These are phyloP conservation scores for Cryomyces antarcticus DNA, from an alignment of 495 filamentous ascomycete genomes.

Conservation along the genomic window DNA sequence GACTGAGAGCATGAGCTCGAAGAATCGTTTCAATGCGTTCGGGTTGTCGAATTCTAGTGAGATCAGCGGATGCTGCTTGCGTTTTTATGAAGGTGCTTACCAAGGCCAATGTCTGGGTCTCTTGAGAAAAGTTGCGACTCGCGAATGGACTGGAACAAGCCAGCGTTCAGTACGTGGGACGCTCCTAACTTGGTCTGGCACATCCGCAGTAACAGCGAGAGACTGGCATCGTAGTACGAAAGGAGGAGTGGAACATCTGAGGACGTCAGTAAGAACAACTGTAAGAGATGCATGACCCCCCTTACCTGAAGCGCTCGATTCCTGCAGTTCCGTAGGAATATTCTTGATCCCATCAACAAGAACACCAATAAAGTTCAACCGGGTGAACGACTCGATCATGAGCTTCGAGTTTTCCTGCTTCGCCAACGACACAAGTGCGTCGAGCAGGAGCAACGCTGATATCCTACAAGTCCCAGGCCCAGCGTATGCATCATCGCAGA, in stretches of 20 bases:
- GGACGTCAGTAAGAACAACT: background rate
- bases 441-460: slow-evolving; percentile 58
- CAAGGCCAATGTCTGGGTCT: slow-evolving; percentile 80
- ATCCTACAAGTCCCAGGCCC: slow-evolving; percentile 64
- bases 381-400: slow-evolving; percentile 57
- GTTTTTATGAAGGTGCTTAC: slow-evolving; percentile 24
- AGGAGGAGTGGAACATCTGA: slow-evolving; percentile 14
- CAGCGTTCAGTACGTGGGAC: slow-evolving; percentile 60
- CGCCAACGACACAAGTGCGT: slow-evolving; percentile 46
- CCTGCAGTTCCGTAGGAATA: slow-evolving; percentile 42
- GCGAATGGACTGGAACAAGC: slow-evolving; percentile 67
- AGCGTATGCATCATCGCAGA: slow-evolving; percentile 85
- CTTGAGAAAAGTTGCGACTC: slow-evolving; percentile 66
- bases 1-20: slow-evolving; percentile 59
- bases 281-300: background rate
- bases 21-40: slow-evolving; percentile 57
- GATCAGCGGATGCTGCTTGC: background rate
- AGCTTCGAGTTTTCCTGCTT: slow-evolving; percentile 41
- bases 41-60: slow-evolving; percentile 43
- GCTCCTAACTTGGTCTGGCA: slow-evolving; percentile 64
- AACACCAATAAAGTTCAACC: slow-evolving; percentile 75
- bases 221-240: slow-evolving; percentile 50
- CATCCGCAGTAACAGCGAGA: slow-evolving; percentile 68
- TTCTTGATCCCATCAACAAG: slow-evolving; percentile 65
- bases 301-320: slow-evolving; percentile 29